Evolutionary conservation across 2,329 filamentous ascomycete genomes (phyloP), one percentile per base, ranked within the genome.

Genomic region (Xylaria sp.): DNA sequence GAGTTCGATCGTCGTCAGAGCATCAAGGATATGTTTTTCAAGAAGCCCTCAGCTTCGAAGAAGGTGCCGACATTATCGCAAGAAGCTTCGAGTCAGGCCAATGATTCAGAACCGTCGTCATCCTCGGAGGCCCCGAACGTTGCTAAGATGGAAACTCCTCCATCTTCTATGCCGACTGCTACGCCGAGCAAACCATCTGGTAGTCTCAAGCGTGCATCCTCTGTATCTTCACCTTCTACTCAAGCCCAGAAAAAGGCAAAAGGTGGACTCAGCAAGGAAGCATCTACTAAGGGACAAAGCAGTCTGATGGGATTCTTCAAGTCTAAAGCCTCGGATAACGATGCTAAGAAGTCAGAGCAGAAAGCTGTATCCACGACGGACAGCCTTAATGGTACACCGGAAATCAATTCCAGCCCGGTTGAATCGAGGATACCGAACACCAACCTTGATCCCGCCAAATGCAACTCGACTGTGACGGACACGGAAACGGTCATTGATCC

Each of bases 21-120:
- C 71, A 97, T 99, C 70, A 90, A 88, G 67, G 92, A 96, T 70
- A 97, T 99, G 94, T 97, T 97, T 71, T 79, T 79, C 60, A 85
- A 82, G 67, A 87, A 82, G 66, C 71, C 81, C 52, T 63, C 74
- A 19, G 61, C 63, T 60, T 52, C 60, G 11, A 65, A 68, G 56
- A 54, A 59, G 35, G 59, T 61, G 8, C 58, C 67, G 19, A 49
- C 61, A 35, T 64, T 60, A 18, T 54, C 61, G 2, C 59, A 58
- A n/a, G 58, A 63, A 4, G 34, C 55, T 16, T 52, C 58, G 4
- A 59, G 23, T 30, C 55, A 60, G 39, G 48, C 9, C 8, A 18
- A 57, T 4, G 48, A 48, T 6, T 19, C 39, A 39, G 49, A 57
- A 39, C 55, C 54, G 7, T 10, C 42, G 13, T 46, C 18, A 42